These are phyloP conservation scores for Tilletiopsis washingtonensis DNA, from an alignment of 1,284 basidiomycete species.

Conservation along the genomic window DNA sequence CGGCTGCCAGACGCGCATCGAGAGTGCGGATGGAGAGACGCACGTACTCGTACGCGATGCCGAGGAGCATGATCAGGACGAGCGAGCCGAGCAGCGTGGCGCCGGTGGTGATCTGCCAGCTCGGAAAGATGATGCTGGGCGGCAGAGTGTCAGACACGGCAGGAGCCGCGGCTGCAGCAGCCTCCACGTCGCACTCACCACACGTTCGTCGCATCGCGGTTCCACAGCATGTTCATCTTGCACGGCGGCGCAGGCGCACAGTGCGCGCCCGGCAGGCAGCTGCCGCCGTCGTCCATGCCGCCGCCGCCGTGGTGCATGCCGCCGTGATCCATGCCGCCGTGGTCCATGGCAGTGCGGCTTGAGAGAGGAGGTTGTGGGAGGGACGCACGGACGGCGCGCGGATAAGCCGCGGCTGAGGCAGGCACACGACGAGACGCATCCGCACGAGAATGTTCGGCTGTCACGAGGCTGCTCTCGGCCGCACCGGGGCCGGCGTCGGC, in stretches of 20 bases:
- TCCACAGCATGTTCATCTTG: conserved; percentile 2
- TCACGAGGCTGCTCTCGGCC: no score
- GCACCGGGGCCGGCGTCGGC: no score
- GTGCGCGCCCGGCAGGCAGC: neutral
- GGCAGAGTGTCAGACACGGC: no score
- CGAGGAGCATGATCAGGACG: neutral
- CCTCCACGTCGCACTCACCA: no score
- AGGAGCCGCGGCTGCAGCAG: no score
- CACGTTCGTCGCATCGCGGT: neutral
- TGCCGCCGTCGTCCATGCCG: no score
- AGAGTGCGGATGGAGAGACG: neutral
- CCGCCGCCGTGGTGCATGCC: neutral
- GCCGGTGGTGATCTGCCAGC: neutral
- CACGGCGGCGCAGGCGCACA: neutral
- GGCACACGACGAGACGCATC: no score
- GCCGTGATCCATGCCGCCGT: conserved; percentile 1
- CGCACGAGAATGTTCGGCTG: no score
- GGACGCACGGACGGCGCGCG: no score
- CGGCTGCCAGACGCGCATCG: neutral
- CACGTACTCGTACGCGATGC: neutral
- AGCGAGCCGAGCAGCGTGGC: neutral
- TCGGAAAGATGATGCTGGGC: neutral
- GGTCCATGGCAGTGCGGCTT: no score
- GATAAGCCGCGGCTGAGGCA: no score
- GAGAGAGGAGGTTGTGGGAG: no score